These are phyloP conservation scores for Talaromyces islandicus DNA, from an alignment of 2,329 filamentous ascomycete genomes.

Conservation along the genomic window DNA sequence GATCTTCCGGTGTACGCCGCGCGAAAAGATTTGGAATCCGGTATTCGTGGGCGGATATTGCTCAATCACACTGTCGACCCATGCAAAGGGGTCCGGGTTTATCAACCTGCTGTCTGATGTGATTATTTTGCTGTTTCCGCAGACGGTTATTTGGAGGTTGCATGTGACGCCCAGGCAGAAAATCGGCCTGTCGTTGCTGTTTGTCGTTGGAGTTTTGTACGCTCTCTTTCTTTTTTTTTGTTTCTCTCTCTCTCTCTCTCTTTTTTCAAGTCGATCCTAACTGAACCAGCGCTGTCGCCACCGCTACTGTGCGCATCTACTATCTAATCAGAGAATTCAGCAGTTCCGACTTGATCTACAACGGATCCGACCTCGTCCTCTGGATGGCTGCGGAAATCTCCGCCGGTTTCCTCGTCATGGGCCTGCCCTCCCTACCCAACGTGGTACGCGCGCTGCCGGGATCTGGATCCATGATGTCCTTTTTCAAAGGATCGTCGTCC, in stretches of 20 bases:
- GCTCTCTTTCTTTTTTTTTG: background rate
- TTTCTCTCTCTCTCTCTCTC: background rate
- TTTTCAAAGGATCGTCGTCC: background rate
- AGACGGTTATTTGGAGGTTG: background rate
- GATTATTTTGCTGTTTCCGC: background rate
- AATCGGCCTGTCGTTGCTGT: background rate
- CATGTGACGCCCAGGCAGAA: background rate
- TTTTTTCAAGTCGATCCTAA: background rate
- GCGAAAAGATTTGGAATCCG: background rate
- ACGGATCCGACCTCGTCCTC: background rate
- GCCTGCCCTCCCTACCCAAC: background rate
- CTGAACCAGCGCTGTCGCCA: background rate
- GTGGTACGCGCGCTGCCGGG: background rate
- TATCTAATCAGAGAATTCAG: background rate
- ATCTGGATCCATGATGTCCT: background rate
- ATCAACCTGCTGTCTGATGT: background rate
- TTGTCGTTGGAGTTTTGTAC: slow-evolving; percentile 1
- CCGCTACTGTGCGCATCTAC: background rate
- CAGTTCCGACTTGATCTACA: background rate
- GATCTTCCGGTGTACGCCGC: background rate
- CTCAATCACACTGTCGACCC: background rate
- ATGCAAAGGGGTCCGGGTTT: background rate
- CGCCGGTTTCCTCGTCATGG: background rate
- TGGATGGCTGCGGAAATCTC: background rate
- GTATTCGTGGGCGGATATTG: background rate